Evolutionary conservation across 2,329 filamentous ascomycete genomes (phyloP), one percentile per base, ranked within the genome.

Genomic region (Tolypocladium cylindrosporum): DNA sequence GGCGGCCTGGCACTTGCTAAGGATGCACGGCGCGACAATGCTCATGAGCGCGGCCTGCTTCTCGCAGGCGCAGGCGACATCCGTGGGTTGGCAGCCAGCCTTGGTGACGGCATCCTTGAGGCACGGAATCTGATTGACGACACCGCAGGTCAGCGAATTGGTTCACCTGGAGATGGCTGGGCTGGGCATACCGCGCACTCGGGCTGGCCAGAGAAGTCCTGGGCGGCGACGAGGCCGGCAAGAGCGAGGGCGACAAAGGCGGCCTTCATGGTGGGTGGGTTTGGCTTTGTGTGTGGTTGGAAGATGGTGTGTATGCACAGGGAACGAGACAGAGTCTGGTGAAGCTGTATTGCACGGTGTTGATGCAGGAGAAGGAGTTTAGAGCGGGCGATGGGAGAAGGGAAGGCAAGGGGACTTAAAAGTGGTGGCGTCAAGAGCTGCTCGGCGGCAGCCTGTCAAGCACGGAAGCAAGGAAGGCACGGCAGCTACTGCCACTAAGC

Each of bases 11-110:
- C 78, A 80, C 45, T 67, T 66, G 31, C 64, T 61, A 59, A 68
- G 58, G 53, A 74, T 58, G 64, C 74, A 76, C 21, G 65, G 59
- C 14, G 66, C 57, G 57, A 71, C 67, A 51, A 67, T 58, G 41
- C 63, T 57, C 27, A 61, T 57, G 40, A 75, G 68, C 60, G 67
- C 63, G 43, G 58, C 58, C 65, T 74, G 71, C 57, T 67, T 72
- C 2, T 67, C 62, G 66, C 76, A 78, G 63, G 70, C 69, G 67
- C 76, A 78, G 55, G 63, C 65, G 11, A 69, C 65, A 60, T 77
- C 74, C 55, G 60, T 61, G 62, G 71, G 60, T 4, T 60, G 42
- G 65, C 75, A 77, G 64, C 72, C 73, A 52, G 68, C 67, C 59
- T 69, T 59, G 56, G 66, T 60, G 60, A 78, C 67, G 60, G 68